Evolutionary conservation across 805 yeast genomes (phyloP), one percentile per base, ranked within the genome.

Genomic region (Ogataea pilisensis): DNA sequence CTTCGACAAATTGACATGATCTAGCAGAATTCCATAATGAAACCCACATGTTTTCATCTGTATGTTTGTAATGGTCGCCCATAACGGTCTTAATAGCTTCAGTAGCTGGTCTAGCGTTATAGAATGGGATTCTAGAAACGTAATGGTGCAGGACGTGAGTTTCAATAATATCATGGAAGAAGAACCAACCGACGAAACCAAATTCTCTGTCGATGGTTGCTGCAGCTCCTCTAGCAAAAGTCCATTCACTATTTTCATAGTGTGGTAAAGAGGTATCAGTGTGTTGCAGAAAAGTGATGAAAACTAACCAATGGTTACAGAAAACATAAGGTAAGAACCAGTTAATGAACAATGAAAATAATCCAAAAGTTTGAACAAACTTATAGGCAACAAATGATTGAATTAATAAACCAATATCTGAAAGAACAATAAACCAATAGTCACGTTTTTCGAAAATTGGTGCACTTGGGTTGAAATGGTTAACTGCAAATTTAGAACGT

Each of bases 261-360:
- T 86, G 95, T 24, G 95, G 90, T 72, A 87, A 72, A 13, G 75
- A 53, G 24, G 86, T 79, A 62, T 84, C 91, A 14, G 93, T 76
- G 68, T 86, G 95, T 64, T 86, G 95, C 55, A 86, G 74, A 63
- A 68, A 87, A 30, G 95, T 86, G 62, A 86, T 84, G 65, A 84
- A 84, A 34, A 87, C 95, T 50, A 86, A 72, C 95, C 95, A 86
- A 68, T 87, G 95, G 76, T 86, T 86, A 50, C 83, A 88, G 66
- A 81, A 81, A 39, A 84, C 50, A 66, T 81, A 86, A 26, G 95
- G 95, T 29, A 86, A 48, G 47, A 81, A 69, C 82, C 88, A 86
- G 71, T 82, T 76, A 49, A 85, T 72, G 41, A 78, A 60, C 46
- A 81, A 66, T 58, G 76, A 73, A 66, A 78, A 80, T 30, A 66